Evolutionary conservation across 306 rosid genomes (phyloP), one percentile per base, ranked within the genome.

Genomic region (Vigna nakashimae): DNA sequence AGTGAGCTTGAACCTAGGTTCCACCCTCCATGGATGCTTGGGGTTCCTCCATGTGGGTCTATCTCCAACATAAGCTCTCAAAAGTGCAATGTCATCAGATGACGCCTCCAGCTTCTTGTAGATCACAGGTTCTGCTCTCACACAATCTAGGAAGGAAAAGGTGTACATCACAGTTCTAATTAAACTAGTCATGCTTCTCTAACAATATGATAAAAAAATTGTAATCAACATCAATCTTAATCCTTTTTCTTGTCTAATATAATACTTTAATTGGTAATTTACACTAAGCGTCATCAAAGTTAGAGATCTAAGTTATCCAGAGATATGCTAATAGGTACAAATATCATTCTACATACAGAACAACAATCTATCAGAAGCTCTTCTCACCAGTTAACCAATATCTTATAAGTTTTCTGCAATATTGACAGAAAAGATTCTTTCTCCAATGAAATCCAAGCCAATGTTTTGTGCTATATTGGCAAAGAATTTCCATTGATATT

Each of bases 31-130:
- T 14, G 93, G 97, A 80, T 89, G 95, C 45, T 60, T 82, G 15
- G 95, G 89, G 79, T 85, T 92, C 86, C 93, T 89, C 98, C 97
- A 94, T 68, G 98, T 91, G 79, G 91, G 90, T 66, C 92, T 82
- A 32, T 92, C 95, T 82, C 97, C 97, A 52, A 91, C 98, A 77
- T 88, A 90, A 49, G 93, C 97, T 85, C 84, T 88, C 88, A 92
- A 45, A 57, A 95, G 86, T 63, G 85, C 93, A 22, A 92, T 82
- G 52, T 89, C 88, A 52, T 84, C 90, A 2, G 87, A 9, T 34
- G 86, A 56, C 13, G 90, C 77, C 84, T 92, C 96, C 14, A 95
- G 88, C 85, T 84, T 92, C 80, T 90, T 89, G 89, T 78, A 86
- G 82, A 89, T 92, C 38, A 87, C 91, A 17, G 98, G 98, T 78